Evolutionary conservation across 2,329 filamentous ascomycete species (phyloP).

Genomic region (Sphaceloma murrayae): DNA sequence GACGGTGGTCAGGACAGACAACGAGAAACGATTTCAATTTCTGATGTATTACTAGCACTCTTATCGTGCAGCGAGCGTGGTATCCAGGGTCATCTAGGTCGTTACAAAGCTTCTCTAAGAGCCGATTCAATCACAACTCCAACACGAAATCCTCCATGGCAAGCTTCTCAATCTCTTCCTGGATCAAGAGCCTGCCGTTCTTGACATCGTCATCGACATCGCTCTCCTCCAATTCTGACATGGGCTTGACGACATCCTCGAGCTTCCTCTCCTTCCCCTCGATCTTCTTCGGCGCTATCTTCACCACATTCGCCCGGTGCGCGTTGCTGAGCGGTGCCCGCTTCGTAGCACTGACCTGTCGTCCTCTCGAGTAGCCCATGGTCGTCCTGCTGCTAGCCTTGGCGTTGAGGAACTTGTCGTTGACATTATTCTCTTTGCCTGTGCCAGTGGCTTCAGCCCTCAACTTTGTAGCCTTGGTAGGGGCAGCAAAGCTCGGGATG

Average conservation of each 20-base stretch:
- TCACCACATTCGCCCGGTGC: constrained; percentile 8
- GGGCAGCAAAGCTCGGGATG: constrained; percentile 28
- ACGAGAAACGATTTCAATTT: background rate
- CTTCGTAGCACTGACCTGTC: constrained; percentile 41
- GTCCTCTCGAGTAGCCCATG: constrained; percentile 74
- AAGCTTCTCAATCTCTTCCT: constrained; percentile 8
- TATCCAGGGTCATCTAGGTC: constrained; percentile 12
- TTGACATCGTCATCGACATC: constrained; percentile 5
- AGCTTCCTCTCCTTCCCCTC: constrained; percentile 16
- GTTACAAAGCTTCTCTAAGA: background rate
- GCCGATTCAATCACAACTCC: background rate
- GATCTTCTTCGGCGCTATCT: constrained; percentile 18
- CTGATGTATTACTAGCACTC: background rate
- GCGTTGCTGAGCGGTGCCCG: constrained; percentile 22
- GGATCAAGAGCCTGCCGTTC: background rate
- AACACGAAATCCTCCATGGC: constrained; percentile 14
- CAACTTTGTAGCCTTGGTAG: constrained; percentile 34
- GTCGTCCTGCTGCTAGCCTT: constrained; percentile 67
- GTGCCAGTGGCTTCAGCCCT: constrained; percentile 28
- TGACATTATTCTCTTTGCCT: constrained; percentile 9
- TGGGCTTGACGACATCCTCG: constrained; percentile 8
- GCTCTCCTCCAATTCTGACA: background rate
- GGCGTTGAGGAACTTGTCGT: constrained; percentile 43
- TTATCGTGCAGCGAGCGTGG: background rate
- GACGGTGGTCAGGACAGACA: no score